Conservation (phyloP, 2,329 filamentous ascomycete genomes). For the Neurospora sp. region DNA sequence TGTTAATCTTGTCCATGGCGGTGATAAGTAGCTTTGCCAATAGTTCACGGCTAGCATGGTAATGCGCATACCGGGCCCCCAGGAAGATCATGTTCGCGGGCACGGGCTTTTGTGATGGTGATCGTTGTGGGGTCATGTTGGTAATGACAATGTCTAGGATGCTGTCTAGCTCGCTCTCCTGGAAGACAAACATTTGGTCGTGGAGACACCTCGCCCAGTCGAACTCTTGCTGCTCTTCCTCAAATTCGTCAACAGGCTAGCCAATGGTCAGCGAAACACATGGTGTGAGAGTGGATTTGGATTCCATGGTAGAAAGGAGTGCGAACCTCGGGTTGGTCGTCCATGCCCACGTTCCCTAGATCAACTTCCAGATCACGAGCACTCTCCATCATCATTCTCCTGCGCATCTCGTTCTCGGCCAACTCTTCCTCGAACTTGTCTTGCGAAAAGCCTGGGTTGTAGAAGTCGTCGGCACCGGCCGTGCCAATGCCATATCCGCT, state of each 20-base stretch:
- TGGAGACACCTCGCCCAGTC: slow-evolving; percentile 91
- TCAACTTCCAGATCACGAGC: slow-evolving; percentile 95
- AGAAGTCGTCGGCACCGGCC: slow-evolving; percentile 84
- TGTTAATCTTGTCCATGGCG: slow-evolving; percentile 93
- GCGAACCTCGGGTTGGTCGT: slow-evolving; percentile 80
- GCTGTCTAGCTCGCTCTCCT: slow-evolving; percentile 81
- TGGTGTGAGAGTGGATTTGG: background rate
- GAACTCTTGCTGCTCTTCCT: slow-evolving; percentile 87
- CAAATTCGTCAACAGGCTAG: slow-evolving; percentile 64
- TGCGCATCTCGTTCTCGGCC: slow-evolving; percentile 89
- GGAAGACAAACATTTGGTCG: slow-evolving; percentile 99
- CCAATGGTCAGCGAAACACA: slow-evolving; percentile 18
- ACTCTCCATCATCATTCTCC: slow-evolving; percentile 99
- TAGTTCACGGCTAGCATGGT: slow-evolving; percentile 81
- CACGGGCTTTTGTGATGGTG: slow-evolving; percentile 93
- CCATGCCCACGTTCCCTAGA: slow-evolving; percentile 86
- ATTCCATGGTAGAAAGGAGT: background rate
- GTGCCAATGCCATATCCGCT: slow-evolving; percentile 86
- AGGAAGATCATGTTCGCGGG: slow-evolving; percentile 96
- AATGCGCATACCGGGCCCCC: slow-evolving; percentile 90
- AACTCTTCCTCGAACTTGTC: slow-evolving; percentile 95
- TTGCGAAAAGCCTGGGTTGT: slow-evolving; percentile 82
- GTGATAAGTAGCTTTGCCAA: slow-evolving; percentile 70
- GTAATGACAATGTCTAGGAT: slow-evolving; percentile 96
- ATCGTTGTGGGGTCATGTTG: slow-evolving; percentile 93